phyloP scores from a whole-genome alignment of 2,329 filamentous ascomycete genomes.

The Phyllosticta capitalensis region DNA sequence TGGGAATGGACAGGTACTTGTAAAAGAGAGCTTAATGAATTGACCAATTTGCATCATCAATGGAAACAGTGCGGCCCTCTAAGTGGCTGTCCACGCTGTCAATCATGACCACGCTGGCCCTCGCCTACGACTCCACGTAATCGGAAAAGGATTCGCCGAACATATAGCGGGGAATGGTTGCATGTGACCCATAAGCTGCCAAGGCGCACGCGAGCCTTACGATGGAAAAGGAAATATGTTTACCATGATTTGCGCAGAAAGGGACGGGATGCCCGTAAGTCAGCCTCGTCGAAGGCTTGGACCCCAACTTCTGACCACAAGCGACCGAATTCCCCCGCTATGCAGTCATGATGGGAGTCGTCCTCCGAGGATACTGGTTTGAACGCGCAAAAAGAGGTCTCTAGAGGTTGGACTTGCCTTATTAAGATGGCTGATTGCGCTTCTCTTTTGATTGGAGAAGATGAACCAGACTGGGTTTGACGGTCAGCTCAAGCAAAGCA shows the following conservation, averaged over 20 bases:
- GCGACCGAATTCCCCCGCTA: background rate
- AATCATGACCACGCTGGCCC: background rate
- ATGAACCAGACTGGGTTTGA: background rate
- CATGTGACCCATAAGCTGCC: background rate
- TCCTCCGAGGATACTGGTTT: background rate
- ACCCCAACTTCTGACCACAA: background rate
- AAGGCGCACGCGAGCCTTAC: background rate
- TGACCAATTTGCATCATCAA: background rate
- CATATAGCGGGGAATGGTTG: background rate
- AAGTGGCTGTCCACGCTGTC: background rate
- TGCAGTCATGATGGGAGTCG: background rate
- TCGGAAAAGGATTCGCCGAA: background rate
- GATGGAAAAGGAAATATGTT: background rate
- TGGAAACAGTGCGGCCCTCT: background rate
- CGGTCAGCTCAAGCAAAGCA: background rate
- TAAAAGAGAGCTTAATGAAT: background rate
- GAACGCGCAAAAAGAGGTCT: background rate
- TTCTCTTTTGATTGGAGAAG: background rate
- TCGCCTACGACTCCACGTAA: background rate
- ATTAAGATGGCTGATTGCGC: background rate
- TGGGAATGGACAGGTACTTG: background rate
- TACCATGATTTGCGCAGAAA: background rate
- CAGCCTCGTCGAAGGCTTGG: background rate
- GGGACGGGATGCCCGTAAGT: background rate
- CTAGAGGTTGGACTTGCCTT: background rate